phyloP scores from a whole-genome alignment of 306 rosid species.

The Dalbergia oliveri region DNA sequence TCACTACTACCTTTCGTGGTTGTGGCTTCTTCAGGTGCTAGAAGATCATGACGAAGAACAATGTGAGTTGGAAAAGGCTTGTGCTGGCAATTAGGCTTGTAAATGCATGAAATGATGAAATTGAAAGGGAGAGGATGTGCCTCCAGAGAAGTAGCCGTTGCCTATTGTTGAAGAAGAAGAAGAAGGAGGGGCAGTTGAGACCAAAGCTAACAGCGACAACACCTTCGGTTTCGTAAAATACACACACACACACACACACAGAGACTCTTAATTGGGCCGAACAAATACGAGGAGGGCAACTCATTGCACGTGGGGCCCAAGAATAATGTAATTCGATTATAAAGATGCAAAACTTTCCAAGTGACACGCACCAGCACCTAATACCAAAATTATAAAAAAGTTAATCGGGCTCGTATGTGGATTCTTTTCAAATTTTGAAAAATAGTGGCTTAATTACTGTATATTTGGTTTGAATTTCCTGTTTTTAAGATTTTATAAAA shows the following conservation, averaged over 20 bases:
- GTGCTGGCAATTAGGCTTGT: background rate
- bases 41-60: background rate
- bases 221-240: background rate
- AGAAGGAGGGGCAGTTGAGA: background rate
- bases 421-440: too few relatives aligned
- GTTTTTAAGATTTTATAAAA: too few relatives aligned
- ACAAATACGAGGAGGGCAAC: background rate
- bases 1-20: slow-evolving; percentile 16
- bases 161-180: background rate
- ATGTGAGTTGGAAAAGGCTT: too few relatives aligned
- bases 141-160: background rate
- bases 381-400: too few relatives aligned
- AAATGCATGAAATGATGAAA: background rate
- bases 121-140: background rate
- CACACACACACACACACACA: background rate
- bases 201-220: background rate
- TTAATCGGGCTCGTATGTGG: too few relatives aligned
- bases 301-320: background rate
- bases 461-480: too few relatives aligned
- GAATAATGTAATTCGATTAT: too few relatives aligned
- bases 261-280: background rate
- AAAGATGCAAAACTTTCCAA: too few relatives aligned
- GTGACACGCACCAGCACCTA: too few relatives aligned
- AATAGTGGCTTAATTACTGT: too few relatives aligned
- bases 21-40: background rate